Conservation (phyloP, 192 early-diverging fungal species). For the Diversispora epigaea region DNA sequence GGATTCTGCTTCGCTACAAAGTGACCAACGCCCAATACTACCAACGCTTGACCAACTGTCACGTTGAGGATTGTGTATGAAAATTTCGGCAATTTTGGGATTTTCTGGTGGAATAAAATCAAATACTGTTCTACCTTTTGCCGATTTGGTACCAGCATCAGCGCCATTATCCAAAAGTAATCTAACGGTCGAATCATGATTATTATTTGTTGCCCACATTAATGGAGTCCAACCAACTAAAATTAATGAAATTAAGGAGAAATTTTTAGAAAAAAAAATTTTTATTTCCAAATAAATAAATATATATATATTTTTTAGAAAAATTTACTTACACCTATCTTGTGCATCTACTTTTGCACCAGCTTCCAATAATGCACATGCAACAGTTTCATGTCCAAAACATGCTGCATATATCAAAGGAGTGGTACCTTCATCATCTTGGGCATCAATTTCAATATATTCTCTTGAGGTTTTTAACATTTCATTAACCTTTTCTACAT, state of each 20-base stretch:
- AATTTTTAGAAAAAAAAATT: not conserved
- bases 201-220: constrained; percentile 88
- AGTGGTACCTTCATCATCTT: constrained; percentile 85
- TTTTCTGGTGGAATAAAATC: constrained; percentile 68
- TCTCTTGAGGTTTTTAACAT: constrained; percentile 57
- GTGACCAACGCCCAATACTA: constrained; percentile 33
- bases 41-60: constrained; percentile 45
- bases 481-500: constrained; percentile 60
- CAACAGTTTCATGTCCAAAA: constrained; percentile 80
- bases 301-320: not conserved
- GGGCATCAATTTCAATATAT: constrained; percentile 73
- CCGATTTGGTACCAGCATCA: constrained; percentile 62
- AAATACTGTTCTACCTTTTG: constrained; percentile 70
- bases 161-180: constrained; percentile 79
- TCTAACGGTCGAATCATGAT: constrained; percentile 70
- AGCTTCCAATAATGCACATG: constrained; percentile 62
- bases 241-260: not conserved
- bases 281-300: not conserved
- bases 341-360: constrained; percentile 74
- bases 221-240: constrained; percentile 83
- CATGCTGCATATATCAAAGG: constrained; percentile 86
- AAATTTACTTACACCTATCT: constrained; percentile 72
- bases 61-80: constrained; percentile 43
- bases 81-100: constrained; percentile 51
- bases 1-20: constrained; percentile 41